Conservation (phyloP, 73 alveolate species). For the Paramecium tetraurelia region DNA sequence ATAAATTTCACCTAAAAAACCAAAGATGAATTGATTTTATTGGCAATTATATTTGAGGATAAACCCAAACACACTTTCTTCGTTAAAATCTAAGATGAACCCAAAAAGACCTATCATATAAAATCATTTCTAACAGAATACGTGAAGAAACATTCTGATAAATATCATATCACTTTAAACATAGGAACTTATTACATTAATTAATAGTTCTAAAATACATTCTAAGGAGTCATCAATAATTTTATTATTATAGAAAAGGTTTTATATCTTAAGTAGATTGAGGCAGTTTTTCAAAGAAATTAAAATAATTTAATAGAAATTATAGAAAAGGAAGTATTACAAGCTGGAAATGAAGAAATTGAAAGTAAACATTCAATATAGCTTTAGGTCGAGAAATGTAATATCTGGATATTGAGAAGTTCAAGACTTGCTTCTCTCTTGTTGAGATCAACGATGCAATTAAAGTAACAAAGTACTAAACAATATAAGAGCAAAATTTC, state of each 20-base stretch:
- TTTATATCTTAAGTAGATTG: background rate
- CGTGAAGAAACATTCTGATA: background rate
- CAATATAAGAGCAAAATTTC: background rate
- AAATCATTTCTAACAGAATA: background rate
- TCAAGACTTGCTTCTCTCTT: background rate
- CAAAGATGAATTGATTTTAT: background rate
- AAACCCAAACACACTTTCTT: background rate
- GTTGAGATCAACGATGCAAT: slow-evolving; percentile 3
- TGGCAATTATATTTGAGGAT: background rate
- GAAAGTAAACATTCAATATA: background rate
- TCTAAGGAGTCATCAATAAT: background rate
- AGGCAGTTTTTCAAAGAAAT: background rate
- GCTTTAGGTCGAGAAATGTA: background rate
- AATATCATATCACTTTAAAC: background rate
- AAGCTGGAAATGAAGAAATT: background rate
- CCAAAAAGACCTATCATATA: background rate
- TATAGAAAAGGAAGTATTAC: background rate
- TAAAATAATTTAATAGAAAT: background rate
- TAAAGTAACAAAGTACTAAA: background rate
- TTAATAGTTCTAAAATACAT: background rate
- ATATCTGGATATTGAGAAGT: slow-evolving; percentile 11
- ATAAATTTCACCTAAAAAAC: background rate
- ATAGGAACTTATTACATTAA: background rate
- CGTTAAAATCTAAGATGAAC: background rate
- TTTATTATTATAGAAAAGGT: background rate